Evolutionary conservation across 2,329 filamentous ascomycete genomes (phyloP), one percentile per base, ranked within the genome.

Genomic region (Cercospora sp.): DNA sequence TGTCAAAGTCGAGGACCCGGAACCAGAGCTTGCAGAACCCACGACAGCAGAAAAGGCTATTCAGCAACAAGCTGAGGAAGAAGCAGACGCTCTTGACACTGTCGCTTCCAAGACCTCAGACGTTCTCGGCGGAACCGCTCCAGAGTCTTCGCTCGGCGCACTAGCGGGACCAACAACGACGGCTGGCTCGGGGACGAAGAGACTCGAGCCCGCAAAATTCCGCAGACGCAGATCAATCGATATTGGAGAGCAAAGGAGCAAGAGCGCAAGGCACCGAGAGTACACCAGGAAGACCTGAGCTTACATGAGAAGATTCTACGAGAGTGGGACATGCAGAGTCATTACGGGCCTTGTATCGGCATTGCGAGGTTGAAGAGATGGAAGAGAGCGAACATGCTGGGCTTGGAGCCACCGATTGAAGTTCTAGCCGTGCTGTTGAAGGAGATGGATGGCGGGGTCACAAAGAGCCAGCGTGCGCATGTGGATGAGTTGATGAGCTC

Each of bases 261-360:
- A 49, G 85, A 88, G 74, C 85, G 92, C 73, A 85, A 85, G 68
- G 87, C 91, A 18, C 86, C 87, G 51, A 83, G 90, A 74, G 89
- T 97, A 40, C 95, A 98, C 76, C 93, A 97, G 80, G 80, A 90
- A 74, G 89, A 85, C 2, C 77, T 98, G 73, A 86, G 84, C 10
- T 73, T 91, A 57, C 85, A 90, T 66, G 94, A 98, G 84, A 97
- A 94, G 83, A 88, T 98, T 28, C 80, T 98, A 75, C 85, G 94
- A 71, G 92, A 97, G 78, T 99, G 95, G 81, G 95, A 99, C 79
- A 90, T 97, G 72, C 95, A 90, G 76, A 92, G 87, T 69, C 92
- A 97, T 76, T 99, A 92, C 79, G 95, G 95, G 66, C 95, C 95
- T 1, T 97, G 92, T 77, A 91, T 97, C 63, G 95, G 95, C 7